phyloP scores from a whole-genome alignment of 2,329 filamentous ascomycete species.

The Cordyceps pruinosa region DNA sequence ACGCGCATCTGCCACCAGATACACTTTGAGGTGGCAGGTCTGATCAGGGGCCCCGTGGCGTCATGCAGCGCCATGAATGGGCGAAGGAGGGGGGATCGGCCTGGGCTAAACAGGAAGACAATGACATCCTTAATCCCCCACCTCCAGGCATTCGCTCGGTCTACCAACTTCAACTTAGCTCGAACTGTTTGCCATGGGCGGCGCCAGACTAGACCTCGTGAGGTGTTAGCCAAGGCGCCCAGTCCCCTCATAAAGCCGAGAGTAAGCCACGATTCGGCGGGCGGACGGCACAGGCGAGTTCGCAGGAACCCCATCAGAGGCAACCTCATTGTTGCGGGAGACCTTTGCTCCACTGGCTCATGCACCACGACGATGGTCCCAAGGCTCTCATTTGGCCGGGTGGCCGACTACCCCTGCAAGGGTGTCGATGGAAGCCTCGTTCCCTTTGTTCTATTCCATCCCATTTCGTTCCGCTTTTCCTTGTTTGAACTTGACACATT shows the following conservation, averaged over 20 bases:
- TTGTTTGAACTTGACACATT: neutral
- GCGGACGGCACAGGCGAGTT: neutral
- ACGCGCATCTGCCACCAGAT: slow-evolving; percentile 4
- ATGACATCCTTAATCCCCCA: neutral
- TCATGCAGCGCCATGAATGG: slow-evolving; percentile 7
- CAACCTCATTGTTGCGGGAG: neutral
- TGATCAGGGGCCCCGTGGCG: slow-evolving; percentile 6
- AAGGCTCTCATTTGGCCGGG: slow-evolving; percentile 6
- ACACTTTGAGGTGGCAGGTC: neutral
- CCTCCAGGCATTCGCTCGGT: neutral
- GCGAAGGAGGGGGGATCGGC: neutral
- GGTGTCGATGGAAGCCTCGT: neutral
- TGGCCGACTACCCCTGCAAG: neutral
- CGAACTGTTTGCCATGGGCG: neutral
- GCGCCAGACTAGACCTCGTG: neutral
- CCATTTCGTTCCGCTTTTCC: neutral
- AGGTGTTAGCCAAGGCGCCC: neutral
- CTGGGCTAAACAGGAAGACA: neutral
- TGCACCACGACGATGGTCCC: slow-evolving; percentile 7
- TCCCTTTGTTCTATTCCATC: neutral
- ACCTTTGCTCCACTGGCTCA: neutral
- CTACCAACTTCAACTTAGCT: neutral
- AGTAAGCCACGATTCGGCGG: neutral
- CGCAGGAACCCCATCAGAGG: neutral
- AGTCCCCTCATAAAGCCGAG: neutral